A percentile compares a stretch with the other conserved stretches of the same genome.
phyloP scores from a whole-genome alignment of 1,284 basidiomycete species.

The Exobasidium cylindrosporum region DNA sequence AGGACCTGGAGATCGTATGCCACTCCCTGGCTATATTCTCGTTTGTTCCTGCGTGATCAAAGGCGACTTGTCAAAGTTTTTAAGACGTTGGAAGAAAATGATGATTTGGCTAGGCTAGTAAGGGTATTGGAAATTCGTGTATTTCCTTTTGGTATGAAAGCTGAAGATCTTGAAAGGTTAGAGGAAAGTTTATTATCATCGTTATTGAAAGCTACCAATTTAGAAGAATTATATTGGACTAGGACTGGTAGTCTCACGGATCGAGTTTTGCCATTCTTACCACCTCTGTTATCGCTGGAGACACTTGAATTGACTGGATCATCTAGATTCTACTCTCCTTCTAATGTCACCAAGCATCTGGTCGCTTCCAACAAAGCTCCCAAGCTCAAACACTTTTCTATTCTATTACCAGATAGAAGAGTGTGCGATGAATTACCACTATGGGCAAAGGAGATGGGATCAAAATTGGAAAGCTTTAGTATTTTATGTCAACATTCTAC shows the following conservation, averaged over 20 bases:
- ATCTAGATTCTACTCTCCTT: slow-evolving; percentile 36
- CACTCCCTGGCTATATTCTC: slow-evolving; percentile 42
- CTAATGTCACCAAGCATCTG: slow-evolving; percentile 6
- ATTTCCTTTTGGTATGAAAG: slow-evolving; percentile 46
- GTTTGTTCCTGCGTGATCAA: slow-evolving; percentile 48
- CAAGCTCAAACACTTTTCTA: slow-evolving; percentile 17
- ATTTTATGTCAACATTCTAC: slow-evolving; percentile 36
- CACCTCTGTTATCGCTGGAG: slow-evolving; percentile 22
- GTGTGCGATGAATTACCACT: slow-evolving; percentile 10
- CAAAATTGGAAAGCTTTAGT: slow-evolving; percentile 25
- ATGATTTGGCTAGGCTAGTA: slow-evolving; percentile 31
- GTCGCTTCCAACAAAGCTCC: slow-evolving; percentile 26
- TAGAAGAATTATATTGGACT: slow-evolving; percentile 46
- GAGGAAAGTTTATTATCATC: slow-evolving; percentile 34
- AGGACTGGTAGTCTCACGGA: slow-evolving; percentile 45
- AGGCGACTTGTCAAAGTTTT: slow-evolving; percentile 41
- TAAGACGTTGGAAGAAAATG: slow-evolving; percentile 24
- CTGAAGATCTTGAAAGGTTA: slow-evolving; percentile 42
- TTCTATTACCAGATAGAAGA: slow-evolving; percentile 23
- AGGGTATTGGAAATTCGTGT: slow-evolving; percentile 44
- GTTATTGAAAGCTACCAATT: slow-evolving; percentile 25
- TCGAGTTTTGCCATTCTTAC: slow-evolving; percentile 21
- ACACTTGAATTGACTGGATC: slow-evolving; percentile 46
- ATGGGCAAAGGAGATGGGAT: not conserved
- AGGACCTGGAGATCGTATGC: slow-evolving; percentile 27